A percentile compares a stretch with the other conserved stretches of the same genome.
Evolutionary conservation across 2,329 filamentous ascomycete genomes (phyloP).

Genomic region (Westerdykella ornata): DNA sequence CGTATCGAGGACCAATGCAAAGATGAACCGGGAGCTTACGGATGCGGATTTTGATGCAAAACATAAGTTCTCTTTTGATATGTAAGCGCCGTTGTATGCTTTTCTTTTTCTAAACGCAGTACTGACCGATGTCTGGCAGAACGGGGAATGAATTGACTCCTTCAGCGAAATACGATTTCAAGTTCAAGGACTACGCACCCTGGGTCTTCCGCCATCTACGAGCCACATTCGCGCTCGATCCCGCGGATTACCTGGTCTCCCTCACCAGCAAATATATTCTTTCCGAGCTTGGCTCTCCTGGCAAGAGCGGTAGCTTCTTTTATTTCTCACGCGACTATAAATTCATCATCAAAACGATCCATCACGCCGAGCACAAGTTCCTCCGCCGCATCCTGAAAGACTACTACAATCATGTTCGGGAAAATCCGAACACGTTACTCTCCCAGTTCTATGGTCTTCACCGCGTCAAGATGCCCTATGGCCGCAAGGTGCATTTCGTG

Average conservation of each 20-base stretch:
- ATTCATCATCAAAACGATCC: constrained; percentile 99
- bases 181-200: constrained; percentile 99
- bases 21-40: constrained; percentile 83
- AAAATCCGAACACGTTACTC: constrained; percentile 92
- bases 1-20: constrained; percentile 92
- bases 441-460: constrained; percentile 98
- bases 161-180: constrained; percentile 99
- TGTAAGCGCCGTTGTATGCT: constrained; percentile 56
- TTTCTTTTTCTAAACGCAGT: constrained; percentile 6
- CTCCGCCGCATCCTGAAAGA: constrained; percentile 77
- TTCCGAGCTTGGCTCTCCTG: constrained; percentile 91
- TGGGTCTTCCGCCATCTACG: constrained; percentile 97
- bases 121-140: constrained; percentile 46
- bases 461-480: constrained; percentile 95
- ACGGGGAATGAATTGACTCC: constrained; percentile 96
- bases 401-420: constrained; percentile 86
- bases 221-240: constrained; percentile 80
- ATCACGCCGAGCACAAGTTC: constrained; percentile 88
- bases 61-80: constrained; percentile 98
- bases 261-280: constrained; percentile 97
- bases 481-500: constrained; percentile 97
- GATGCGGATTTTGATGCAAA: constrained; percentile 88
- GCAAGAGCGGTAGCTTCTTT: constrained; percentile 98
- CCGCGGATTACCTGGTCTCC: constrained; percentile 96
- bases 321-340: constrained; percentile 99